These are phyloP conservation scores for Pseudogymnoascus sp. DNA, from an alignment of 2,329 filamentous ascomycete genomes.

Conservation along the genomic window DNA sequence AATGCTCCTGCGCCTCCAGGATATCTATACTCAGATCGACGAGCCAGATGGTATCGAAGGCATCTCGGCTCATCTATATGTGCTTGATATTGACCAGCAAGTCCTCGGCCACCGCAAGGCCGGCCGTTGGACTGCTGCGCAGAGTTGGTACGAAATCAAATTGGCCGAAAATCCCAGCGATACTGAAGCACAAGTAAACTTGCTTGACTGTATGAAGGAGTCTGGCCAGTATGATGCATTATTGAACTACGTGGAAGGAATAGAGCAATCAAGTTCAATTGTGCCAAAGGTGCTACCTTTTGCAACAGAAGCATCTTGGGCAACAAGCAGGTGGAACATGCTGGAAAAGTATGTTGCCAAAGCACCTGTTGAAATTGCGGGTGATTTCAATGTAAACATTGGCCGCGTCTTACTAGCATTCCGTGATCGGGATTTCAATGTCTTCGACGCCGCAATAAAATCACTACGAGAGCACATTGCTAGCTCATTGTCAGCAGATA, in stretches of 20 bases:
- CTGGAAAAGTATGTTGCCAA: constrained; percentile 57
- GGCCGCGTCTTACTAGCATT: constrained; percentile 58
- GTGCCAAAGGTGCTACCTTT: constrained; percentile 65
- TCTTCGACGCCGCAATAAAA: constrained; percentile 50
- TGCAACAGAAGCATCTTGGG: constrained; percentile 87
- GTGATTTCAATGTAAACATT: constrained; percentile 77
- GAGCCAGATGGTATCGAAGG: constrained; percentile 95
- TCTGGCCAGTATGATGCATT: constrained; percentile 91
- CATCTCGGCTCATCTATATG: constrained; percentile 76
- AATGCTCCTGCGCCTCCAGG: constrained; percentile 68
- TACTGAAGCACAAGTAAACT: constrained; percentile 67
- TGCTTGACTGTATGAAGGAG: constrained; percentile 82
- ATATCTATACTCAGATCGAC: constrained; percentile 95
- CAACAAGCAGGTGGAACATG: constrained; percentile 71
- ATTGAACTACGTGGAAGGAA: constrained; percentile 75
- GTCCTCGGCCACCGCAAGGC: constrained; percentile 88
- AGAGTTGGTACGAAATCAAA: constrained; percentile 95
- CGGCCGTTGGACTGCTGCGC: constrained; percentile 86
- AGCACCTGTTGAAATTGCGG: constrained; percentile 36
- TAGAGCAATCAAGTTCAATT: constrained; percentile 42
- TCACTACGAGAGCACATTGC: constrained; percentile 62
- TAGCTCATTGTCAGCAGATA: constrained; percentile 63
- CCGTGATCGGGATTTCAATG: constrained; percentile 39
- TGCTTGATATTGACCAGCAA: constrained; percentile 88
- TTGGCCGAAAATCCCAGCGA: constrained; percentile 72